These are phyloP conservation scores for Venturia oleaginea DNA, from an alignment of 2,329 filamentous ascomycete species.

Conservation along the genomic window DNA sequence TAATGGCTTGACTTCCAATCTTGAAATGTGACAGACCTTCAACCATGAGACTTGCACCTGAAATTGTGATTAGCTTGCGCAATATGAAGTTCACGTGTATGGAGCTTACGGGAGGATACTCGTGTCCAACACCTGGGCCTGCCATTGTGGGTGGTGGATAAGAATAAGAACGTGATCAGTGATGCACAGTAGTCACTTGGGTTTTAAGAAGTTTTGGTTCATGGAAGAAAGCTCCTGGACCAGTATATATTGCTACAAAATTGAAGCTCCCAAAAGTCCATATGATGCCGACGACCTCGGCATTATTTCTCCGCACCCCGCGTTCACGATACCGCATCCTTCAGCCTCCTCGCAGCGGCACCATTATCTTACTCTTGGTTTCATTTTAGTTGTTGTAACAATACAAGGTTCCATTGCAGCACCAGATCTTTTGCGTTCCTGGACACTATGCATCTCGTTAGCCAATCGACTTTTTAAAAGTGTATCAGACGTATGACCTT, in stretches of 20 bases:
- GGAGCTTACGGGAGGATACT: constrained; percentile 55
- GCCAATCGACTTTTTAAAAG: no score
- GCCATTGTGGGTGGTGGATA: constrained; percentile 21
- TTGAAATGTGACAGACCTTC: not conserved
- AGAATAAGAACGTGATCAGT: not conserved
- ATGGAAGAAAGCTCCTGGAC: not conserved
- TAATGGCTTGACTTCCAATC: not conserved
- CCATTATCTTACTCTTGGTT: not conserved
- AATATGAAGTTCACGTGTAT: not conserved
- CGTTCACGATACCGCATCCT: not conserved
- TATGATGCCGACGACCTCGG: not conserved
- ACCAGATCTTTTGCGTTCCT: no score
- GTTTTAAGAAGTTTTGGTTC: not conserved
- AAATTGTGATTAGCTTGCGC: not conserved
- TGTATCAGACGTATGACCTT: no score
- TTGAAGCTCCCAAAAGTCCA: not conserved
- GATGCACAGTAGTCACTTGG: not conserved
- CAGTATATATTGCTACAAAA: not conserved
- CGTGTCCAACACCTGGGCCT: constrained; percentile 57
- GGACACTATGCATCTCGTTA: no score
- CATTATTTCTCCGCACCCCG: not conserved
- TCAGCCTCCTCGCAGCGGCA: not conserved
- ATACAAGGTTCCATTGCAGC: no score
- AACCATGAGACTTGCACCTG: constrained; percentile 10
- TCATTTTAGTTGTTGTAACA: no score